A percentile compares a stretch with the other conserved stretches of the same genome.
Evolutionary conservation across 139 green algal genomes (phyloP).

Genomic region (Astrephomene gubernaculifera): DNA sequence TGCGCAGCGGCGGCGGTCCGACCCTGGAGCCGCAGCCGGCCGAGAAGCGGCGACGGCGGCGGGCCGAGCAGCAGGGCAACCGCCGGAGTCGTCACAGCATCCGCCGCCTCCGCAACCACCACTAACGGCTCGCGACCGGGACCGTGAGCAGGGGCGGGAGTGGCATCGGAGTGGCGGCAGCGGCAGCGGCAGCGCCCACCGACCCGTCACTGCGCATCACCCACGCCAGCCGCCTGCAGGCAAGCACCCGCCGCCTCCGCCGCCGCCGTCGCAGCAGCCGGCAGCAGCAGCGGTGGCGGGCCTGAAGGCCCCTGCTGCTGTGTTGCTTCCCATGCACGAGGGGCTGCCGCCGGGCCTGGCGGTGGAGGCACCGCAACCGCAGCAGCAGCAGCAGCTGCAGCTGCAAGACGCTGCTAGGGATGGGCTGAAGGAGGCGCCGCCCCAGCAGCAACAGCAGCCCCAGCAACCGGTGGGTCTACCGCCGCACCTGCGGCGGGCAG

Average conservation of each 20-base stretch:
- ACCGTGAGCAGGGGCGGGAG: no score
- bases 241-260: background rate
- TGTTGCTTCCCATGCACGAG: background rate
- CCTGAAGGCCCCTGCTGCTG: background rate
- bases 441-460: background rate
- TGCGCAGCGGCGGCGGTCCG: no score
- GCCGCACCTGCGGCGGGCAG: background rate
- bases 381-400: background rate
- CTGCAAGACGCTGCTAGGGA: background rate
- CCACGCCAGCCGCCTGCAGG: background rate
- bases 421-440: no score
- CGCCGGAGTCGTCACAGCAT: background rate
- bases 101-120: background rate
- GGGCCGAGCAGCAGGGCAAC: background rate
- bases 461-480: background rate
- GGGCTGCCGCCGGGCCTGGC: background rate
- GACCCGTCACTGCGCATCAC: no score
- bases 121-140: no score
- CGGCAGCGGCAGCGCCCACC: no score
- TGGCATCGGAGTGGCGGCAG: no score
- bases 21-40: background rate
- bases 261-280: no score
- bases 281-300: background rate
- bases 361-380: background rate
- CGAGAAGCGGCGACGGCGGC: background rate